phyloP scores from a whole-genome alignment of 768 basidiomycete genomes.

The Terana coerulea region DNA sequence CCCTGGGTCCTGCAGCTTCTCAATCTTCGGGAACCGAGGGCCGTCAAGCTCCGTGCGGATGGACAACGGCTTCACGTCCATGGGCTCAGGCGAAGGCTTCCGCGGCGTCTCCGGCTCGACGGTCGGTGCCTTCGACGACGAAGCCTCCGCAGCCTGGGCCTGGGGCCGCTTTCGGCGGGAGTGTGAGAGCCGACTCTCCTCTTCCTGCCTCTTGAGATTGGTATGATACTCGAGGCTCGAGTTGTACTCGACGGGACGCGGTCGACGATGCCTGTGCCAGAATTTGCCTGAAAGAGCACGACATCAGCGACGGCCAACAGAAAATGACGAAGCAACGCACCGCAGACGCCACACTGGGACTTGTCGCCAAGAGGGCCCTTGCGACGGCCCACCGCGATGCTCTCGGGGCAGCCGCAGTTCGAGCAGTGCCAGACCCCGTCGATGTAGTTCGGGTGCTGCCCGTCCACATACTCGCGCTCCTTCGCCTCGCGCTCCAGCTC shows the following conservation, averaged over 20 bases:
- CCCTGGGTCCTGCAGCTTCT: constrained; percentile 35
- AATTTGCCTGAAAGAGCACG: constrained; percentile 61
- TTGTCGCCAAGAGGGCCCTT: constrained; percentile 91
- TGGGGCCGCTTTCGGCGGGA: constrained; percentile 58
- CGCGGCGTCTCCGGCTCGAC: constrained; percentile 53
- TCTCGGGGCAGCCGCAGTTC: constrained; percentile 90
- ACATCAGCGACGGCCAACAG: not conserved
- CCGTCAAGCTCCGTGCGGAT: constrained; percentile 31
- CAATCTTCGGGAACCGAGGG: constrained; percentile 24
- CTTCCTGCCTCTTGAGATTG: constrained; percentile 51
- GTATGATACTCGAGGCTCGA: constrained; percentile 69
- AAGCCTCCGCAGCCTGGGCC: constrained; percentile 43
- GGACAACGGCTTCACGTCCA: constrained; percentile 30
- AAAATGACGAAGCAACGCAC: constrained; percentile 42
- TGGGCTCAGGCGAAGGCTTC: constrained; percentile 33
- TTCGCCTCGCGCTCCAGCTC: constrained; percentile 81
- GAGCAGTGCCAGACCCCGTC: constrained; percentile 93
- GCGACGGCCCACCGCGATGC: constrained; percentile 76
- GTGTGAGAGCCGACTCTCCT: constrained; percentile 45
- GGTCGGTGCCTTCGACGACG: constrained; percentile 26
- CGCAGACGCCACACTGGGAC: constrained; percentile 89
- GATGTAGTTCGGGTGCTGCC: constrained; percentile 77
- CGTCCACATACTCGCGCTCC: constrained; percentile 78
- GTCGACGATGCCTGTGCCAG: constrained; percentile 83
- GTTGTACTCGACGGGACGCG: constrained; percentile 78